Evolutionary conservation across 148 eudicot genomes (phyloP).

Genomic region (Persicaria tinctoria): DNA sequence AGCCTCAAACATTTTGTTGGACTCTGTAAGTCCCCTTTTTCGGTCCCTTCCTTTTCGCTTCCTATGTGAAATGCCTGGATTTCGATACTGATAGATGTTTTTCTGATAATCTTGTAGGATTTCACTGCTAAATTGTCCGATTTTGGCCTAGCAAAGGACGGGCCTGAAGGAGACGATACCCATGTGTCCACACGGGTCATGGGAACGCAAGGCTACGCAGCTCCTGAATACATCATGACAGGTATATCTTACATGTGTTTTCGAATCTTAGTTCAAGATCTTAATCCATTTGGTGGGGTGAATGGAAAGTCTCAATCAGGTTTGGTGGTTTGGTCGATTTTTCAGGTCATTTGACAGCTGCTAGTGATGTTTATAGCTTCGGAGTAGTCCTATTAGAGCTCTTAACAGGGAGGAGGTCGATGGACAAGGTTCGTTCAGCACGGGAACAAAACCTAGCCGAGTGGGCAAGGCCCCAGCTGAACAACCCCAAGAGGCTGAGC

Average conservation of each 20-base stretch:
- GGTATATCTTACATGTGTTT: background rate
- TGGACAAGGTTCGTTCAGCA: constrained; percentile 59
- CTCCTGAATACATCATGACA: constrained; percentile 21
- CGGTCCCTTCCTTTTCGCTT: background rate
- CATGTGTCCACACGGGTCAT: constrained; percentile 22
- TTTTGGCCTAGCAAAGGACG: constrained; percentile 23
- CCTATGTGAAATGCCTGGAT: background rate
- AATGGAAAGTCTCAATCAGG: background rate
- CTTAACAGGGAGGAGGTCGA: constrained; percentile 59
- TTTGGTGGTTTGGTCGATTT: background rate
- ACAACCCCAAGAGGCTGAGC: constrained; percentile 45
- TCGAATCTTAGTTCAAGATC: background rate
- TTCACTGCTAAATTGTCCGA: constrained; percentile 21
- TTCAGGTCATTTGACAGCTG: constrained; percentile 85
- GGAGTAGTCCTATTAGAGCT: constrained; percentile 87
- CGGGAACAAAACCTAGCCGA: constrained; percentile 76
- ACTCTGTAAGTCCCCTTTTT: constrained; percentile 48
- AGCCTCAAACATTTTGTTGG: constrained; percentile 85
- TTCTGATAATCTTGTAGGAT: constrained; percentile 7
- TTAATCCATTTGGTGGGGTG: background rate
- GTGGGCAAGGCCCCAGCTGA: constrained; percentile 72
- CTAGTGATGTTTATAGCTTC: constrained; percentile 91
- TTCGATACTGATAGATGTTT: background rate
- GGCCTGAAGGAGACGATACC: constrained; percentile 21
- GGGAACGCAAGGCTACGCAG: constrained; percentile 26